Conservation (phyloP, 1,284 basidiomycete genomes). For the Puccinia novopanici region DNA sequence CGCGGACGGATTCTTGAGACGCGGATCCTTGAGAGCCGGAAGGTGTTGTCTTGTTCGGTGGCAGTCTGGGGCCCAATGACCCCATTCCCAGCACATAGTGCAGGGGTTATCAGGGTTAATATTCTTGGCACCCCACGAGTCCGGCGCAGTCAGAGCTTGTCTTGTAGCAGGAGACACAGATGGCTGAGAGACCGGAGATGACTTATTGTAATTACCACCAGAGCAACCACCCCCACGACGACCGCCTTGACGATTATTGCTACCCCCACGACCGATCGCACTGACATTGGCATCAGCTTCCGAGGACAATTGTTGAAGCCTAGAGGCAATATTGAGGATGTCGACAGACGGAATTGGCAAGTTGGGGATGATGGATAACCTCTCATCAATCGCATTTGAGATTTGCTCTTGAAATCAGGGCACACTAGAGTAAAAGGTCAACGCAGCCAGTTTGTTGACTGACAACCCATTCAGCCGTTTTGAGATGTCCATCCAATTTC, state of each 20-base stretch:
- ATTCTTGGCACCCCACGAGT: not conserved
- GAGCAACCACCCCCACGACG: no score
- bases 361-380: not conserved
- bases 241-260: not conserved
- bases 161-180: no score
- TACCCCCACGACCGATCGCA: not conserved
- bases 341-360: not conserved
- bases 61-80: not conserved
- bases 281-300: no score
- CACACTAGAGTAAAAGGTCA: not conserved
- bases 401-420: not conserved
- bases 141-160: no score
- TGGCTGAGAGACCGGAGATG: no score
- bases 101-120: not conserved
- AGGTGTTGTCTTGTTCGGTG: not conserved
- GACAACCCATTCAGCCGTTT: not conserved
- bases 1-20: not conserved
- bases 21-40: not conserved
- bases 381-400: not conserved
- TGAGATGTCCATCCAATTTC: not conserved
- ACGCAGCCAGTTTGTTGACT: not conserved
- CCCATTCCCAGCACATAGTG: slow-evolving; percentile 11
- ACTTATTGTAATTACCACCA: no score
- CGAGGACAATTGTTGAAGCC: not conserved
- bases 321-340: not conserved